These are phyloP conservation scores for Candida pseudoviswanathii DNA, from an alignment of 1,139 yeast genomes.

Conservation along the genomic window DNA sequence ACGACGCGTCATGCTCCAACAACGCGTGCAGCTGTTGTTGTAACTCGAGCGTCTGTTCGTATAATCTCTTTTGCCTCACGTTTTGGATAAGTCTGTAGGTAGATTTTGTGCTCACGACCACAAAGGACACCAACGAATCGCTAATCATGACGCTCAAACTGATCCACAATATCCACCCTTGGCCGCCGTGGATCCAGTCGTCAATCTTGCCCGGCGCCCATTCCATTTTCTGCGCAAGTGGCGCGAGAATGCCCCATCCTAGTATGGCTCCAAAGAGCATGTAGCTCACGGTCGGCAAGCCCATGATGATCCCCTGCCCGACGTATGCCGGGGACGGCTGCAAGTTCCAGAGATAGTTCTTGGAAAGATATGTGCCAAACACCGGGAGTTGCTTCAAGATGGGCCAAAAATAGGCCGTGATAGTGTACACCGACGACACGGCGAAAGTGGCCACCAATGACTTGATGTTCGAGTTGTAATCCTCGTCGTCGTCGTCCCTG, in stretches of 20 bases:
- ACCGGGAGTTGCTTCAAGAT: conserved; percentile 67
- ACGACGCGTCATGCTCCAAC: background rate
- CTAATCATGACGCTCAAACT: conserved; percentile 92
- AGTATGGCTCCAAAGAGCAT: conserved; percentile 88
- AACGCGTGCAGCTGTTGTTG: conserved; percentile 7
- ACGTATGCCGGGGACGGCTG: conserved; percentile 97
- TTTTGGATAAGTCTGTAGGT: conserved; percentile 16
- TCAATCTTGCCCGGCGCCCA: conserved; percentile 93
- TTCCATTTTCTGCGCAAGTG: conserved; percentile 63
- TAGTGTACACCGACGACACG: conserved; percentile 72
- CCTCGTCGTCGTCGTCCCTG: background rate
- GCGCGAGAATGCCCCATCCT: conserved; percentile 93
- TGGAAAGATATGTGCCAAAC: conserved; percentile 69
- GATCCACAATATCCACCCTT: conserved; percentile 97
- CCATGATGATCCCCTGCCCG: conserved; percentile 98
- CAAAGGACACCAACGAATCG: conserved; percentile 82
- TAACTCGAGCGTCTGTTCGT: conserved; percentile 12
- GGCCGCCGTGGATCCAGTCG: conserved; percentile 92
- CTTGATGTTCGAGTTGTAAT: conserved; percentile 58
- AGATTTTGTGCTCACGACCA: conserved; percentile 60
- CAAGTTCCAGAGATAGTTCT: conserved; percentile 77
- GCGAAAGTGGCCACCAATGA: conserved; percentile 62
- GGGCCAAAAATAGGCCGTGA: conserved; percentile 74
- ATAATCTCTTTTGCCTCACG: conserved; percentile 4
- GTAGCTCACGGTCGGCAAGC: conserved; percentile 84